These are phyloP conservation scores for Nigrospora sphaerica DNA, from an alignment of 2,329 filamentous ascomycete species.

Conservation along the genomic window DNA sequence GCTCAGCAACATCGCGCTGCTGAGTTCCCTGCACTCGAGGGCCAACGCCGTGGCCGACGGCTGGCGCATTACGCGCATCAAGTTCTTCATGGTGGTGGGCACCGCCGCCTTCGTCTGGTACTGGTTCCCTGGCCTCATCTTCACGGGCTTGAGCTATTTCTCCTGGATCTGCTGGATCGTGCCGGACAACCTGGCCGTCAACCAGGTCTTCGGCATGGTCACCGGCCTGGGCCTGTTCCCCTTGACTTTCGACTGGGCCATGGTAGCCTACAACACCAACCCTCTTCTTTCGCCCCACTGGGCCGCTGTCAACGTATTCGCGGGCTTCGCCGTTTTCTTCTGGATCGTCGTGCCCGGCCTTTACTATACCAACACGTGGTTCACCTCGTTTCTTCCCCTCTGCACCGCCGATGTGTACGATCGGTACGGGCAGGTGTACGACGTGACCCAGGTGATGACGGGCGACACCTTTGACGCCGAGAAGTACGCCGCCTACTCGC, in stretches of 20 bases:
- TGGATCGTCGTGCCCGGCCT: constrained; percentile 36
- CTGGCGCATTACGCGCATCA: constrained; percentile 36
- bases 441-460: constrained; percentile 44
- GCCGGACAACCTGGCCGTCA: constrained; percentile 37
- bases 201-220: constrained; percentile 39
- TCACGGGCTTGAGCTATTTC: constrained; percentile 39
- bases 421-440: constrained; percentile 45
- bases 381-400: constrained; percentile 46
- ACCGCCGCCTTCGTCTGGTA: constrained; percentile 44
- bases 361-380: constrained; percentile 42
- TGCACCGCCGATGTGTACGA: constrained; percentile 48
- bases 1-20: constrained; percentile 38
- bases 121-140: constrained; percentile 44
- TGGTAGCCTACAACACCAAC: constrained; percentile 31
- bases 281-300: constrained; percentile 33
- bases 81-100: constrained; percentile 32
- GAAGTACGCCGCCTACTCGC: constrained; percentile 47
- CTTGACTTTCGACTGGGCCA: constrained; percentile 37
- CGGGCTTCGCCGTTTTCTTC: constrained; percentile 34
- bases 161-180: constrained; percentile 40
- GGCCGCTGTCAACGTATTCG: constrained; percentile 39
- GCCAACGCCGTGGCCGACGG: constrained; percentile 31
- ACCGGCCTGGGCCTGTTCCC: constrained; percentile 33
- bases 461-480: constrained; percentile 39
- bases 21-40: constrained; percentile 35